Percentiles rank a stretch among this genome's conserved stretches.
These are phyloP conservation scores for Anthostomella pinea DNA, from an alignment of 2,329 filamentous ascomycete genomes.

Conservation along the genomic window DNA sequence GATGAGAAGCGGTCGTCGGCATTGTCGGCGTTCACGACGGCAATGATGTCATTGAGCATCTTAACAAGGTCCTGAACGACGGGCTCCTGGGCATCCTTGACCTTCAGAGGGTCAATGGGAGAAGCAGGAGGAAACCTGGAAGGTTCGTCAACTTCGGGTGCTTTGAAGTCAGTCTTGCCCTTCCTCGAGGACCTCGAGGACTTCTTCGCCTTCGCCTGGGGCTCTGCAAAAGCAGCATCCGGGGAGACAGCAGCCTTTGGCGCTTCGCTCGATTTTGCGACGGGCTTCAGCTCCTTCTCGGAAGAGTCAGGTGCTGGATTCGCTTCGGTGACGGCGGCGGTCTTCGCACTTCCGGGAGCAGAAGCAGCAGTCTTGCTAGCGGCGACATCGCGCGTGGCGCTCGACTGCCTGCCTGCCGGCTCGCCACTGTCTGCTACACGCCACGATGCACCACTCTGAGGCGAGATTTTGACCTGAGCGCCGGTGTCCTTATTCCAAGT, in stretches of 20 bases:
- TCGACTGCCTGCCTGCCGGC: conserved; percentile 27
- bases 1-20: conserved; percentile 73
- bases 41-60: conserved; percentile 94
- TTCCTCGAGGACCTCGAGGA: conserved; percentile 21
- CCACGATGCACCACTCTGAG: conserved; percentile 81
- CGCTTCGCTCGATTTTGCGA: conserved; percentile 30
- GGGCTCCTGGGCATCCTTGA: conserved; percentile 76
- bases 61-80: conserved; percentile 91
- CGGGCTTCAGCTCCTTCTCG: conserved; percentile 27
- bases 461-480: conserved; percentile 76
- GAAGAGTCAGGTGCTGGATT: conserved; percentile 19
- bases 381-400: conserved; percentile 24
- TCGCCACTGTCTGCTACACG: conserved; percentile 31
- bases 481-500: conserved; percentile 58
- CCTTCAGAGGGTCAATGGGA: conserved; percentile 73
- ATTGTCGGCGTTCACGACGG: conserved; percentile 84
- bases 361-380: conserved; percentile 28
- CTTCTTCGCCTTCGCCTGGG: conserved; percentile 3
- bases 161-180: conserved; percentile 40
- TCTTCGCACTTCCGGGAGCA: conserved; percentile 15
- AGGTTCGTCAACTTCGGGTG: conserved; percentile 64
- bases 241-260: conserved; percentile 27
- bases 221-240: conserved; percentile 8
- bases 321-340: conserved; percentile 25
- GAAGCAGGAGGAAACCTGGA: conserved; percentile 61